Base-by-base conservation (phyloP, 805 yeast species). In the Ogataea trehaloabstinens region DNA sequence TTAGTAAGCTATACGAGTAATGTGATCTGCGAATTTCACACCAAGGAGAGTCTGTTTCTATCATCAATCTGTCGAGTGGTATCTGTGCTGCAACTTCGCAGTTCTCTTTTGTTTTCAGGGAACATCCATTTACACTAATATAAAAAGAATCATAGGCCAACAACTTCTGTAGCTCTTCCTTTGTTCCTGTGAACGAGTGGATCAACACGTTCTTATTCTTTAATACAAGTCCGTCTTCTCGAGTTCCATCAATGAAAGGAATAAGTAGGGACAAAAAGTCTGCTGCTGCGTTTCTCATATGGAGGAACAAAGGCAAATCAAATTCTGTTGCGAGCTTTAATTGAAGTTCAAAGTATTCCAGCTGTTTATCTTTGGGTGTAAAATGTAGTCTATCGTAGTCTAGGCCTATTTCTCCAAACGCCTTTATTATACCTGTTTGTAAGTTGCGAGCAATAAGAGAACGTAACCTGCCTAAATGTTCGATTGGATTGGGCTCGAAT, bases 31-130 rank as follows among this genome's bases (percentile, higher is more conserved):
- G 71, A 32, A 93, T 78, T 56, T 90, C 98, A 66, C 99, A 93
- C 99, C 99, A 93, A 1, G 99, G 99, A 3, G 97, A 89, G 63
- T 93, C 99, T 0, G 97, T 91, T 58, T 93, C 99, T 7, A 93
- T 74, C 72, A 91, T 63, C 30, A 93, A 60, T 52, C 71, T 74
- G 4, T 80, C 77, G 6, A 79, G 53, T 0, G 98, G 98, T n/a
- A 93, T 74, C 18, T 58, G 52, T 29, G 66, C 63, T 0, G 82
- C 87, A 18, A 82, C 88, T 19, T 71, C 70, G 11, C 89, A 63
- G 54, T 85, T 88, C 46, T 84, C 89, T 40, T 76, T 77, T 0
- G 86, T 78, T 54, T 83, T 85, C 48, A 93, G 71, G 2, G 98
- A 89, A 55, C 98, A 93, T 4, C 99, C 99, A 60, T 93, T 93